Percentiles rank a stretch among this genome's conserved stretches.
These are phyloP conservation scores for Emericellopsis cladophorae DNA, from an alignment of 2,329 filamentous ascomycete genomes.

Conservation along the genomic window DNA sequence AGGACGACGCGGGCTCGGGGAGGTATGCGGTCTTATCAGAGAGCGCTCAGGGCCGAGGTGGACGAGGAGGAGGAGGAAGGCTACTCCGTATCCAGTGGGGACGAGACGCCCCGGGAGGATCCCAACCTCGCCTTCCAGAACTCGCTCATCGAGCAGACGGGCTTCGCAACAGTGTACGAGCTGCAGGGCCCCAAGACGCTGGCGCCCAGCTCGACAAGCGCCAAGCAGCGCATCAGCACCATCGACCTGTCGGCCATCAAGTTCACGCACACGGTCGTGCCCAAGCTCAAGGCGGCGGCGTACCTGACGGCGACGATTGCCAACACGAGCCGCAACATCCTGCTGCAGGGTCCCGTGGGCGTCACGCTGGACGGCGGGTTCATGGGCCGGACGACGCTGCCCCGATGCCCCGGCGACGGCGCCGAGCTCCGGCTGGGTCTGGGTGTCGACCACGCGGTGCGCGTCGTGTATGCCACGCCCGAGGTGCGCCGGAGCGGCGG, in stretches of 20 bases:
- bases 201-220: constrained; percentile 31
- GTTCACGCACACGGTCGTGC: constrained; percentile 45
- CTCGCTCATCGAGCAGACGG: constrained; percentile 43
- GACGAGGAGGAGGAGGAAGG: not conserved
- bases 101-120: not conserved
- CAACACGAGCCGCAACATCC: constrained; percentile 41
- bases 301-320: constrained; percentile 45
- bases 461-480: constrained; percentile 41
- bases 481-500: constrained; percentile 38
- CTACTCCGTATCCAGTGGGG: not conserved
- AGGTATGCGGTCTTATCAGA: no score
- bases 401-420: constrained; percentile 37
- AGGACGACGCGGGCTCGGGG: no score
- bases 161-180: constrained; percentile 48
- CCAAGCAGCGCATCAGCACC: constrained; percentile 47
- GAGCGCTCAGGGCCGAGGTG: not conserved
- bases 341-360: constrained; percentile 41
- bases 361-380: constrained; percentile 53
- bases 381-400: constrained; percentile 41
- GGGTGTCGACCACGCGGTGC: constrained; percentile 46
- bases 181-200: constrained; percentile 45
- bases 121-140: constrained; percentile 24
- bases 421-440: constrained; percentile 39
- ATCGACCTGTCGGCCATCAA: constrained; percentile 34
- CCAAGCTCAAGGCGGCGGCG: constrained; percentile 46